Evolutionary conservation across 352 stramenopile genomes (phyloP), one percentile per base, ranked within the genome.

Genomic region (Labyrinthula sp.): DNA sequence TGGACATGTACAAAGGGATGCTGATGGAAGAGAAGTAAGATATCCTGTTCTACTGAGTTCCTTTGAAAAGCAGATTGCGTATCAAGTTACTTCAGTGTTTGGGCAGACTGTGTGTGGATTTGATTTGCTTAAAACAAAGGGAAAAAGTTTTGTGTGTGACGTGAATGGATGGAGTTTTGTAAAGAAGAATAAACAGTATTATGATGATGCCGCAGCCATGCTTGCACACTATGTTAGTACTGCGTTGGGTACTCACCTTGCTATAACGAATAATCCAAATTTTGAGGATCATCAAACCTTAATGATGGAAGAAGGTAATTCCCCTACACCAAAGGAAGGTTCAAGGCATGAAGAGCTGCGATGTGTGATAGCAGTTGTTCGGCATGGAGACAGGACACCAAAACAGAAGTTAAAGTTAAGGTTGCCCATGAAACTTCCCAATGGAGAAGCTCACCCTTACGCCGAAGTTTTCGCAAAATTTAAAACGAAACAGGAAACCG

Each of bases 131-230:
- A 72, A 89, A 24, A 41, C 52, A 3, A 54, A 62, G 67, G 73
- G 67, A 21, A 78, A 66, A 48, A 85, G 80, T 18, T 97, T 93
- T 61, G 86, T 97, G 6, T 99, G 89, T 68, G 91, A 99, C 66
- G 91, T 99, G 15, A 99, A 99, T 63, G 91, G 91, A 15, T 98
- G 84, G 79, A 94, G 78, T 57, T 99, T 99, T 62, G 91, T 99
- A 14, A 99, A 99, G 69, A 98, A 96, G 54, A 95, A 82, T 34
- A 73, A 88, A 34, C 98, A 97, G 27, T 97, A 97, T 64, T 97
- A 95, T 56, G 86, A 97, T 59, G 87, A 96, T 64, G 93, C 81
- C 56, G 81, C 81, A 1, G 68, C 91, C 38, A 83, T 97, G 41
- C 68, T 96, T 0, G 67, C 62, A 1, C 64, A 79, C 40, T 41